Evolutionary conservation across 208 protist species (phyloP).

Genomic region (Trichomonas tenax): DNA sequence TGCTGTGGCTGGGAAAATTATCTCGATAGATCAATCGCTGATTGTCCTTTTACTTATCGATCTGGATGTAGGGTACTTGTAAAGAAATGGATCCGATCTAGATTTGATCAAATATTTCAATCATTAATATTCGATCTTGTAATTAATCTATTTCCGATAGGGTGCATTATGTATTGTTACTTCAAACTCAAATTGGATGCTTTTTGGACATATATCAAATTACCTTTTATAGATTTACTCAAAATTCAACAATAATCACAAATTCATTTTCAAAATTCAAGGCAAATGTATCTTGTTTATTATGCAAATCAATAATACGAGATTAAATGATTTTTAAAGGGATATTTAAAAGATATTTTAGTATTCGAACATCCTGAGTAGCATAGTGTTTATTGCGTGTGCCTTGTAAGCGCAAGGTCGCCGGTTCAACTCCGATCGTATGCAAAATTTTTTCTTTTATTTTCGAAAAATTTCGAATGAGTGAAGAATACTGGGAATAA

Average conservation of each 20-base stretch:
- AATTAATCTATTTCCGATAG: neutral
- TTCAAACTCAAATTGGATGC: neutral
- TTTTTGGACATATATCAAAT: neutral
- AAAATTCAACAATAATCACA: neutral
- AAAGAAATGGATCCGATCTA: neutral
- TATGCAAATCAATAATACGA: too few relatives aligned
- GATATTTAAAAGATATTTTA: too few relatives aligned
- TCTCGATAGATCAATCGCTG: neutral
- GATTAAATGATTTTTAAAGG: too few relatives aligned
- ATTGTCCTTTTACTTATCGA: neutral
- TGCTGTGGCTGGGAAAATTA: conserved; percentile 3
- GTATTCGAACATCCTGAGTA: too few relatives aligned
- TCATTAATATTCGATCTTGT: neutral
- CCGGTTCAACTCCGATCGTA: neutral
- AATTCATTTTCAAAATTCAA: too few relatives aligned
- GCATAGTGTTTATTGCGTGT: too few relatives aligned
- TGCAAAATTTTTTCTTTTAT: neutral
- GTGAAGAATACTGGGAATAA: too few relatives aligned
- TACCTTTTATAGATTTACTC: neutral
- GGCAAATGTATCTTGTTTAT: too few relatives aligned
- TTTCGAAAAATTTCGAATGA: too few relatives aligned
- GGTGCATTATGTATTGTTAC: neutral
- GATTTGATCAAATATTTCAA: neutral
- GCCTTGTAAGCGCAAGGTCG: too few relatives aligned
- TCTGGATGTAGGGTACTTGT: neutral